Evolutionary conservation across 2,329 filamentous ascomycete genomes (phyloP).

Genomic region (Zymoseptoria tritici): DNA sequence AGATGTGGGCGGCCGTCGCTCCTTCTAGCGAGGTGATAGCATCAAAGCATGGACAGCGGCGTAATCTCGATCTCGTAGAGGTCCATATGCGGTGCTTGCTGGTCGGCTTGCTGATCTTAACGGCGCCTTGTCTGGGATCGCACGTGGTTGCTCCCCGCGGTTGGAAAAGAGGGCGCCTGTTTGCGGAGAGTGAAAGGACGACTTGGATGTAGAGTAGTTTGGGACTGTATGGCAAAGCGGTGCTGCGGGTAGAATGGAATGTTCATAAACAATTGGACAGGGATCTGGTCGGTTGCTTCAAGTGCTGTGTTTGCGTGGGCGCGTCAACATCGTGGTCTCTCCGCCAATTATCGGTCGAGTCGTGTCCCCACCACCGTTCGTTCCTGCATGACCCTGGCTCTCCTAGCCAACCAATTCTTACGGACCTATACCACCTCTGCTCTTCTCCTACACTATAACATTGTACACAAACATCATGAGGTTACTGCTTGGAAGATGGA

Average conservation of each 20-base stretch:
- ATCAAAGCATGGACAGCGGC: neutral
- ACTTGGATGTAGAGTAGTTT: neutral
- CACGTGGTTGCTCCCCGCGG: neutral
- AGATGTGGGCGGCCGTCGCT: neutral
- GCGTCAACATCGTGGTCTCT: neutral
- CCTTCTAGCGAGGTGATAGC: neutral
- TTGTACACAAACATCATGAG: neutral
- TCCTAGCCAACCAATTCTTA: neutral
- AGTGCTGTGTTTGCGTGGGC: neutral
- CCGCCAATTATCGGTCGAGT: neutral
- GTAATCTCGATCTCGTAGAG: neutral
- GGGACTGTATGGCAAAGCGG: neutral
- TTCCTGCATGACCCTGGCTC: neutral
- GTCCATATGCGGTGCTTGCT: neutral
- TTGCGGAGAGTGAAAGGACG: neutral
- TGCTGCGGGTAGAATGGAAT: neutral
- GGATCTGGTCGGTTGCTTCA: neutral
- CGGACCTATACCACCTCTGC: neutral
- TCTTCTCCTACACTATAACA: neutral
- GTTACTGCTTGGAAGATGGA: neutral
- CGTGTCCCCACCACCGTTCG: neutral
- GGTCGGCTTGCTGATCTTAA: neutral
- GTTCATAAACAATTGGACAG: neutral
- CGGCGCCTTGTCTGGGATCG: neutral
- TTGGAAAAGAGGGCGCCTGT: neutral